Conservation (phyloP, 768 basidiomycete genomes). For the Mrakia hoshinonis region DNA sequence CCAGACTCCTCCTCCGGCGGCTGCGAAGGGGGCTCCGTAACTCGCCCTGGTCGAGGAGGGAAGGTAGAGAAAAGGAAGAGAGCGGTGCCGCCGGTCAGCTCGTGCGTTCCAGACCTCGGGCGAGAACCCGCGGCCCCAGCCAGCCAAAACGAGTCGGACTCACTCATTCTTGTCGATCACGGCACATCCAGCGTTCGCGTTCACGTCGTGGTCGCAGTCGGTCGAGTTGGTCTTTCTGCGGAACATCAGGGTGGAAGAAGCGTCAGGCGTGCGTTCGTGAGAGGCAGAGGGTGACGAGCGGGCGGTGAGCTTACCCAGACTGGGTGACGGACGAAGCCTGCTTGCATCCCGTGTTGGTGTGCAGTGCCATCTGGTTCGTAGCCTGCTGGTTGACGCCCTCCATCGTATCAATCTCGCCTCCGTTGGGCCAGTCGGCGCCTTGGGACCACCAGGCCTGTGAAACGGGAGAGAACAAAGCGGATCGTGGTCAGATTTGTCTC, state of each 20-base stretch:
- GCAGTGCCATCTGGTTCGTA: constrained; percentile 60
- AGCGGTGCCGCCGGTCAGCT: no score
- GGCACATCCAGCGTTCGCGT: constrained; percentile 54
- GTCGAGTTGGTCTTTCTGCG: constrained; percentile 40
- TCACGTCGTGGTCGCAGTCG: constrained; percentile 47
- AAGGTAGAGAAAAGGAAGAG: not conserved
- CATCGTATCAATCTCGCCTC: constrained; percentile 67
- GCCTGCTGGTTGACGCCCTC: constrained; percentile 66
- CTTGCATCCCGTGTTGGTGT: constrained; percentile 12
- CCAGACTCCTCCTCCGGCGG: constrained; percentile 61
- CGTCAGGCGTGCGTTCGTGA: not conserved
- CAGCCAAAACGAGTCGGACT: not conserved
- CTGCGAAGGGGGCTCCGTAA: constrained; percentile 61
- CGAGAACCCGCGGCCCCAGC: no score
- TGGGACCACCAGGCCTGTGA: constrained; percentile 17
- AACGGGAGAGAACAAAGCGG: not conserved
- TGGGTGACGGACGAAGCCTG: not conserved
- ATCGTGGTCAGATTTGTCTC: not conserved
- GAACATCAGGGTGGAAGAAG: not conserved
- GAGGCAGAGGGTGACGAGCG: not conserved
- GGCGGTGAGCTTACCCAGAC: not conserved
- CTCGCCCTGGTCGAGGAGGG: constrained; percentile 45
- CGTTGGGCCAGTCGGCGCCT: constrained; percentile 41
- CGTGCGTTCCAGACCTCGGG: no score
- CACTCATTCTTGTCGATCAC: constrained; percentile 43